phyloP scores from a whole-genome alignment of 441 rosid genomes.

The Geranium incanum region DNA sequence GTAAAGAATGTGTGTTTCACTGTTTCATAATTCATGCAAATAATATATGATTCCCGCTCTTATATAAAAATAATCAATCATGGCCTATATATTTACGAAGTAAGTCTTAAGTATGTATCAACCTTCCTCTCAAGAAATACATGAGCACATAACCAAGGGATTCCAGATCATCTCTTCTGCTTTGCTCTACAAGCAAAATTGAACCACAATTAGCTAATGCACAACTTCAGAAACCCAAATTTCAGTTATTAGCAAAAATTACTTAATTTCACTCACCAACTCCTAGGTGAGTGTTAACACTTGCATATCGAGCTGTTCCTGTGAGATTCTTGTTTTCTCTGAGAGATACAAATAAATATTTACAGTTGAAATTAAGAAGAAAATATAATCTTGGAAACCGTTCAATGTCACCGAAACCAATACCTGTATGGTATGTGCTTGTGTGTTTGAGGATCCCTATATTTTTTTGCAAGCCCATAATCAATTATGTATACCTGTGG shows the following conservation, averaged over 20 bases:
- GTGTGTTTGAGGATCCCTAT: constrained; percentile 94
- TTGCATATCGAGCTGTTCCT: constrained; percentile 93
- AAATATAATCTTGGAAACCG: background rate
- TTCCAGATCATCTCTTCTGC: constrained; percentile 90
- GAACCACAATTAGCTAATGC: background rate
- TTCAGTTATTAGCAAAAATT: background rate
- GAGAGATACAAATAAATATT: constrained; percentile 17
- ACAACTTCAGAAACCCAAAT: background rate
- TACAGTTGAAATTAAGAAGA: background rate
- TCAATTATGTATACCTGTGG: constrained; percentile 83
- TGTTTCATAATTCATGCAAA: background rate
- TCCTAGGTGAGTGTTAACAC: constrained; percentile 89
- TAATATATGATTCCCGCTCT: background rate
- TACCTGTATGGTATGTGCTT: constrained; percentile 97
- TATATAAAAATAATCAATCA: background rate
- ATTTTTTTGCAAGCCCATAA: constrained; percentile 95
- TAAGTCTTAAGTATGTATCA: background rate
- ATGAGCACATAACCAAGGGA: constrained; percentile 86
- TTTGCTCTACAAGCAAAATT: constrained; percentile 57
- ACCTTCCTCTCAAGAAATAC: constrained; percentile 94
- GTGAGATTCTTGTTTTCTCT: constrained; percentile 89
- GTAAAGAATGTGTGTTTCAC: background rate
- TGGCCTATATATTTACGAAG: background rate
- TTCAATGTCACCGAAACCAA: no score
- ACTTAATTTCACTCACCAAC: constrained; percentile 45